Base-by-base conservation (phyloP, 2,329 filamentous ascomycete species). In the Pseudofabraea citricarpa region DNA sequence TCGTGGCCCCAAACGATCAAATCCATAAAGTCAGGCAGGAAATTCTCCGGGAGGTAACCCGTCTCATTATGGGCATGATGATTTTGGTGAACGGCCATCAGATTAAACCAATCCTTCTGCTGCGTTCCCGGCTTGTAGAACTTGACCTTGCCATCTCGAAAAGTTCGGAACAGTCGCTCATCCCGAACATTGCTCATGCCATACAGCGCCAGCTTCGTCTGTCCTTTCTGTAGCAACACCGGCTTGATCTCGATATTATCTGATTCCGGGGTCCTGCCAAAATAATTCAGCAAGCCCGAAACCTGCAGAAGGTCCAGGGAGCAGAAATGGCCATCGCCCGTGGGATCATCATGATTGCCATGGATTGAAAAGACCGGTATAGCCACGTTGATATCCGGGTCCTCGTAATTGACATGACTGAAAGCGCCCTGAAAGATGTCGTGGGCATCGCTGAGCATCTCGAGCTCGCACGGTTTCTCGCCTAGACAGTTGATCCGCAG, bases 291-390 rank as follows among this genome's bases (percentile, higher is more conserved):
- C 12, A 98, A 70, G 1, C 93, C 93, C 0, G 90, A 89, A 1
- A 93, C 85, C 62, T 97, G 90, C 4, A 98, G 74, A 13, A 98
- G 68, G 62, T 98, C 93, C 9, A 98, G 74, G 0, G 91, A 90
- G 50, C 93, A 94, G 52, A 85, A 84, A 61, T 95, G 88, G 9
- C 90, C 93, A 57, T 96, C 90, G 8, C 93, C 93, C n/a, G 90
- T 94, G 0, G 93, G 93, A 61, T 98, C 93, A 60, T 98, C 93
- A 62, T 98, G 93, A 59, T 98, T 98, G 36, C 93, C 93, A 57
- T 98, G 94, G 31, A 98, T 98, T 1, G 91, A 95, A 62, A 98
- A 98, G 21, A 98, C 90, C 0, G 93, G 93, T 44, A 97, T 96
- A 1, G 90, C 88, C 48, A 98, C 81, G 58, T 98, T 98, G 65